Evolutionary conservation across 345 rosid genomes (phyloP), one percentile per base, ranked within the genome.

Genomic region (Hibiscus syriacus): DNA sequence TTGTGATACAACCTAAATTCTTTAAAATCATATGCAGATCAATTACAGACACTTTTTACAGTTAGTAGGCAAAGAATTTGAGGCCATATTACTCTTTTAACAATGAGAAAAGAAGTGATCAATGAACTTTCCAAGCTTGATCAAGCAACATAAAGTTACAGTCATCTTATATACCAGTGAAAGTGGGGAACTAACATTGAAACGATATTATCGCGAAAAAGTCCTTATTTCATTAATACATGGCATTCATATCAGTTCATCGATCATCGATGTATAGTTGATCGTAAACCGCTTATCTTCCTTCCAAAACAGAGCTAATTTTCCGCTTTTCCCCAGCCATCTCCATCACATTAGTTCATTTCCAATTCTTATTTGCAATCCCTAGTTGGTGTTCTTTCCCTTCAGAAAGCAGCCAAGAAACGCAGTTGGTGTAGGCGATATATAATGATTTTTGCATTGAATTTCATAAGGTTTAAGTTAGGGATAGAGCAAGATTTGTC

Each of bases 291-390:
- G 38, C 7, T 34, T 0, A 10, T 34, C 38, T 34, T 34, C 63
- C 30, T 14, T 32, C 14, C 63, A 57, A 9, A 56, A 57, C 20
- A n/a, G 3, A 36, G 29, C 65, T 38, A 38, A 20, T 26, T 27
- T 53, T 70, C 57, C 57, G 69, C 58, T 70, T 69, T 29, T 36
- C 56, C 36, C 75, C 4, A 69, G 52, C 27, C 73, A 67, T 48
- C 70, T 29, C 80, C 78, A 68, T 71, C 67, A 69, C 41, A 36
- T 43, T 22, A 46, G 50, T 60, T 38, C 27, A 36, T 59, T 59
- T 36, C 45, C 46, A 2, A 41, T 14, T 1, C n/a, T 41, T 11
- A 12, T 3, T 10, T 41, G 12, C 19, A n/a, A n/a, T n/a, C n/a
- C n/a, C n/a, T n/a, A n/a, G n/a, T n/a, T n/a, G n/a, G n/a, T n/a